Conservation (phyloP, 495 filamentous ascomycete species). For the Aspergillus kassunensis region DNA sequence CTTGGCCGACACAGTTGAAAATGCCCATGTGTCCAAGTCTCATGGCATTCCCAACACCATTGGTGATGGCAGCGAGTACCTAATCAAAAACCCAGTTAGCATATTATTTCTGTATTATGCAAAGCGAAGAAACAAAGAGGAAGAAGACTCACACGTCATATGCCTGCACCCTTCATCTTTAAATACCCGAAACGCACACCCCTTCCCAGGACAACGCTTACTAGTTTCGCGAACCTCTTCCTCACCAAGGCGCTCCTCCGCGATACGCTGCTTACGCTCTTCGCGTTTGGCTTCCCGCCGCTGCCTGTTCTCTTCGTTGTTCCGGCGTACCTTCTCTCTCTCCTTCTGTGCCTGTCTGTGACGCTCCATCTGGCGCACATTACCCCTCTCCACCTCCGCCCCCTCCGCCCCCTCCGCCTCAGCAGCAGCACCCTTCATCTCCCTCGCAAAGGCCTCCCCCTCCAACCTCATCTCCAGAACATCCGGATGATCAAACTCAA, state of each 20-base stretch:
- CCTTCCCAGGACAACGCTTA: conserved; percentile 1
- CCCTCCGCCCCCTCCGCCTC: too few relatives aligned
- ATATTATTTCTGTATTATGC: too few relatives aligned
- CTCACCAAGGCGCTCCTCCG: conserved; percentile 7
- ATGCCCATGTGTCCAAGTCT: neutral
- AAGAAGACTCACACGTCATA: conserved; percentile 2
- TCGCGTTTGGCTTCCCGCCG: too few relatives aligned
- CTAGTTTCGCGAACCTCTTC: neutral
- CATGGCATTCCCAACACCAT: conserved; percentile 7
- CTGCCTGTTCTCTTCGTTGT: too few relatives aligned
- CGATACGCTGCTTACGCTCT: neutral
- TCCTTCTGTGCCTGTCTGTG: too few relatives aligned
- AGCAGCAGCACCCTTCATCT: too few relatives aligned
- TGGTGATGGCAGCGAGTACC: neutral
- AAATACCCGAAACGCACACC: conserved; percentile 1
- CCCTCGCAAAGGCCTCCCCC: too few relatives aligned
- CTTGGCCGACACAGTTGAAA: neutral
- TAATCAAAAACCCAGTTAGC: neutral
- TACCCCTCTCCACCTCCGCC: too few relatives aligned
- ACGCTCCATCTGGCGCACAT: too few relatives aligned
- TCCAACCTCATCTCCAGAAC: neutral
- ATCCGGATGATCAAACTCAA: conserved; percentile 4
- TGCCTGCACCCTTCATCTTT: conserved; percentile 6
- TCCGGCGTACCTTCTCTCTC: too few relatives aligned
- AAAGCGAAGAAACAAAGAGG: neutral